phyloP scores from a whole-genome alignment of 2,329 filamentous ascomycete genomes.

The Fusarium keratoplasticum region DNA sequence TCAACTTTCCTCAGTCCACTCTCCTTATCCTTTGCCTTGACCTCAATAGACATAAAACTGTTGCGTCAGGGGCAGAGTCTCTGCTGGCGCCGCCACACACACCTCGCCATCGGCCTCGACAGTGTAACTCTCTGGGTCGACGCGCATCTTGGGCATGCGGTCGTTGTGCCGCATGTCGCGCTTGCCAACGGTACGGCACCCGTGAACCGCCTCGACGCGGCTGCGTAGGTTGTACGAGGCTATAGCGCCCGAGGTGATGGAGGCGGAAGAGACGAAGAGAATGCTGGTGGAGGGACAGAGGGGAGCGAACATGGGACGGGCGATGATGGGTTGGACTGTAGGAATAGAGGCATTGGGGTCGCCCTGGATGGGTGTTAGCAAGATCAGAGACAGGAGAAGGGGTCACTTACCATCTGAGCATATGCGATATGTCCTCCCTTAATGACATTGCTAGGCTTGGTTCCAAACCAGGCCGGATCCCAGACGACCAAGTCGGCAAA shows the following conservation, averaged over 20 bases:
- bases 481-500: constrained; percentile 90
- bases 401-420: constrained; percentile 78
- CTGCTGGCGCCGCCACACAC: constrained; percentile 79
- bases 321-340: constrained; percentile 85
- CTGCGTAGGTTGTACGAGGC: constrained; percentile 81
- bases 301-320: constrained; percentile 87
- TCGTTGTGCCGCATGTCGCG: constrained; percentile 92
- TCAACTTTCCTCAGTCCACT: background rate
- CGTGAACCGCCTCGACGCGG: constrained; percentile 81
- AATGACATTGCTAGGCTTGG: constrained; percentile 83
- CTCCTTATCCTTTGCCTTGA: no score
- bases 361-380: constrained; percentile 60
- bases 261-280: constrained; percentile 83
- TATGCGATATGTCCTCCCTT: constrained; percentile 90
- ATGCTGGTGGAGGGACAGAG: constrained; percentile 79
- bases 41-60: constrained; percentile 78
- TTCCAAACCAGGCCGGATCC: constrained; percentile 86
- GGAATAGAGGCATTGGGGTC: constrained; percentile 88
- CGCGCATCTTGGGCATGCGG: constrained; percentile 84
- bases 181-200: constrained; percentile 82
- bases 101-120: constrained; percentile 86
- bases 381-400: background rate
- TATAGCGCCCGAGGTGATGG: constrained; percentile 74
- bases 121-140: constrained; percentile 90
- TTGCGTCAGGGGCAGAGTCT: constrained; percentile 80